Percentiles rank a stretch among this genome's conserved stretches.
These are phyloP conservation scores for Sphagnurus paluster DNA, from an alignment of 1,284 basidiomycete genomes.

Conservation along the genomic window DNA sequence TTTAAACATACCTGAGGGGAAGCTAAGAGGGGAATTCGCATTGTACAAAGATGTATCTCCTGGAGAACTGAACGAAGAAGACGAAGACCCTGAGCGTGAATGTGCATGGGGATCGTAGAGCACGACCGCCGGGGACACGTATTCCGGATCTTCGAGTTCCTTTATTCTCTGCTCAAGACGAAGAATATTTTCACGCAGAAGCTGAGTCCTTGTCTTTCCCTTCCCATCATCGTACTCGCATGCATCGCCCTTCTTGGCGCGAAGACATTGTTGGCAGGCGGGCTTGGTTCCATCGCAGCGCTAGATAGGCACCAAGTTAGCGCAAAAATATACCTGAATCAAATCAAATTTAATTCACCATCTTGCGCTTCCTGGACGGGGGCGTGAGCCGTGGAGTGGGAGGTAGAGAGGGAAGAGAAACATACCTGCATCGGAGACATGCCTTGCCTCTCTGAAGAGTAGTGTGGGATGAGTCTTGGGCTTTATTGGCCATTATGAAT, in stretches of 20 bases:
- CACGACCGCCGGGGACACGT: conserved; percentile 49
- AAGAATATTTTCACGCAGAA: conserved; percentile 57
- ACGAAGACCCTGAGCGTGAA: conserved; percentile 57
- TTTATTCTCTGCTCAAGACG: conserved; percentile 56
- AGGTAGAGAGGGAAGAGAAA: not conserved
- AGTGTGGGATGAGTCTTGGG: conserved; percentile 33
- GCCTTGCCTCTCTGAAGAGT: conserved; percentile 62
- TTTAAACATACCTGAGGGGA: conserved; percentile 50
- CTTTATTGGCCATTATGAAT: conserved; percentile 49
- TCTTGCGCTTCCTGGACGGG: conserved; percentile 67
- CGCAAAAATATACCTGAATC: conserved; percentile 11
- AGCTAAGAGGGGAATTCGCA: conserved; percentile 54
- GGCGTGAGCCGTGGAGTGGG: conserved; percentile 10
- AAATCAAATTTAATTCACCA: conserved; percentile 45
- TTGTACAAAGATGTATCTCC: conserved; percentile 55
- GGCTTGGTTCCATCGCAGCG: conserved; percentile 61
- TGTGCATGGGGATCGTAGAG: conserved; percentile 54
- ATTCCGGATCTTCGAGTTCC: conserved; percentile 62
- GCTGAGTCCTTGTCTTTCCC: conserved; percentile 62
- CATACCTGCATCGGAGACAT: conserved; percentile 64
- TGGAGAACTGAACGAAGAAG: conserved; percentile 64
- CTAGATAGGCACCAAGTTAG: conserved; percentile 30
- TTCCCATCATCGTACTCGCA: conserved; percentile 68
- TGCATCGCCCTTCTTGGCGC: conserved; percentile 57
- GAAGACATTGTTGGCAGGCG: conserved; percentile 58